Evolutionary conservation across 2,329 filamentous ascomycete genomes (phyloP), one percentile per base, ranked within the genome.

Genomic region (Curvularia sp.): DNA sequence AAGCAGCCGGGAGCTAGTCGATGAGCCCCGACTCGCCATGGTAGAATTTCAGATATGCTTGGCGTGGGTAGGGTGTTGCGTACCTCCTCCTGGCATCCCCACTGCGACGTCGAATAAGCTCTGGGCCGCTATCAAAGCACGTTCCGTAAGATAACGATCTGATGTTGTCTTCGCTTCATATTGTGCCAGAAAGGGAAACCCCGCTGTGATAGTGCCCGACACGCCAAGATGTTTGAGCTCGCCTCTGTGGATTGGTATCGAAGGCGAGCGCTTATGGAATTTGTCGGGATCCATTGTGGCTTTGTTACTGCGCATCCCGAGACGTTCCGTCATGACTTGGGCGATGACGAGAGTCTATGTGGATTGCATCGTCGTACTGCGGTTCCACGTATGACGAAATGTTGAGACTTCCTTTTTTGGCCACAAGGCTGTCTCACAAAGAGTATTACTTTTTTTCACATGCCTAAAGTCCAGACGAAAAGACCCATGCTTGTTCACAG

Each of bases 1-100:
- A 62, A 44, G 64, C 53, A 42, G 54, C 53, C 64, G 61, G 67
- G 65, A 66, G 66, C 63, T 72, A 71, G 63, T 60, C 65, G 41
- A 68, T 61, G 52, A 59, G 57, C 33, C 59, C 60, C 55, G 58
- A 62, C 50, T 44, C 63, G 55, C 49, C 53, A 56, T 55, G 61
- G 59, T 69, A 64, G 66, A 31, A 69, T 67, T 62, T 62, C 59
- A 56, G 53, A 55, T 10, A 56, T 49, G 50, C 72, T 75, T 74
- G 72, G 72, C 72, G 58, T 62, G 64, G 60, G 62, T 65, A 55
- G 65, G 60, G 66, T 70, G 70, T 73, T 71, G 67, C 69, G 69
- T 72, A 62, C 60, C 57, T 63, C 58, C 65, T 65, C 69, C 66
- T 68, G 48, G 68, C 68, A 70, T 59, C 71, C 73, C 74, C 72